Percentiles rank a stretch among this genome's conserved stretches.
These are phyloP conservation scores for Aspergillus coremiiformis DNA, from an alignment of 495 filamentous ascomycete species.

Conservation along the genomic window DNA sequence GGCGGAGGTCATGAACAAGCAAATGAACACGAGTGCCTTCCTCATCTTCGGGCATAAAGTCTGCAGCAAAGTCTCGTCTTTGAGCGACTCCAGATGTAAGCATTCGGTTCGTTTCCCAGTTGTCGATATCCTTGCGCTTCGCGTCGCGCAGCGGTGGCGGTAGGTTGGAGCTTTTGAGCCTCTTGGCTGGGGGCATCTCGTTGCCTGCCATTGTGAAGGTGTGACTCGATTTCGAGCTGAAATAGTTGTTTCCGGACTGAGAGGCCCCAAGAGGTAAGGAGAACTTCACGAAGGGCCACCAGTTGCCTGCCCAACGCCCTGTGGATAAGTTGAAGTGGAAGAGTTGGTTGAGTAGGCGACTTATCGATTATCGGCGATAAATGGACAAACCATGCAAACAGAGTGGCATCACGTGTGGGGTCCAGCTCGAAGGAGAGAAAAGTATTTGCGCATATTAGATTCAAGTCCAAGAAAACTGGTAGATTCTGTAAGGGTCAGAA, in stretches of 20 bases:
- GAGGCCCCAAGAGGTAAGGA: not conserved
- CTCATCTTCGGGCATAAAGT: conserved; percentile 85
- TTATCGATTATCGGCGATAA: not conserved
- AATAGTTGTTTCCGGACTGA: not conserved
- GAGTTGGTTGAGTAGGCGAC: not conserved
- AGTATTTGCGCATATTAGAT: not conserved
- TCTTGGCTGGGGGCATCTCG: conserved; percentile 37
- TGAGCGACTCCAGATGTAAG: conserved; percentile 93
- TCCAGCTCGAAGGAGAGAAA: not conserved
- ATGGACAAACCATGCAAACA: conserved; percentile 6
- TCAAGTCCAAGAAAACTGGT: not conserved
- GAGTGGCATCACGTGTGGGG: conserved; percentile 2
- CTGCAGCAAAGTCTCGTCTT: conserved; percentile 66
- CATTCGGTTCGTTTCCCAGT: conserved; percentile 99
- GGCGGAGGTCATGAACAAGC: conserved; percentile 86
- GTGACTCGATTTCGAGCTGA: not conserved
- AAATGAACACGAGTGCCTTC: conserved; percentile 87
- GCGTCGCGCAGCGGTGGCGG: conserved; percentile 38
- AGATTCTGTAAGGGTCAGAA: too few relatives aligned
- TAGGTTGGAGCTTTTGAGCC: conserved; percentile 37
- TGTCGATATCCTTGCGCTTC: conserved; percentile 90
- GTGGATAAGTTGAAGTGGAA: not conserved
- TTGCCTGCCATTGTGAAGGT: conserved; percentile 29
- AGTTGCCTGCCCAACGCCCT: not conserved
- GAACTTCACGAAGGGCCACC: not conserved